Conservation (phyloP, 352 stramenopile species). For the Phytophthora megakarya region DNA sequence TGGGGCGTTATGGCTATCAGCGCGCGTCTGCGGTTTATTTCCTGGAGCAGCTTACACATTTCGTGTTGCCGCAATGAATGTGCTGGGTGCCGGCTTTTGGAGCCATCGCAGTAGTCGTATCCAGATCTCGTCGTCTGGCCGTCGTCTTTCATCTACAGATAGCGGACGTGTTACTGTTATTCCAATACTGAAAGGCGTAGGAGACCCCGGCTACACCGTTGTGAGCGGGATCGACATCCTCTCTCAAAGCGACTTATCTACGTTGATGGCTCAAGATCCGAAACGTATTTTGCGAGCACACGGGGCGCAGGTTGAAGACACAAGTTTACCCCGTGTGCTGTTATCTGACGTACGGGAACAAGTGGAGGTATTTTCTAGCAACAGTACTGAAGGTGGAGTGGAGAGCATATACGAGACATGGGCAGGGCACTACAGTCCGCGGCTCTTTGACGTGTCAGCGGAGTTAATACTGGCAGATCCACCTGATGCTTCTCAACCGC, state of each 20-base stretch:
- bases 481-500: slow-evolving; percentile 50
- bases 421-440: slow-evolving; percentile 69
- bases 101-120: slow-evolving; percentile 48
- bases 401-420: slow-evolving; percentile 58
- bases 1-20: slow-evolving; percentile 37
- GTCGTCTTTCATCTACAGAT: slow-evolving; percentile 13
- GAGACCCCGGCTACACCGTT: slow-evolving; percentile 47
- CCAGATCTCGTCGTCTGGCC: background rate
- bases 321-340: slow-evolving; percentile 36
- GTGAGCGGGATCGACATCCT: slow-evolving; percentile 34
- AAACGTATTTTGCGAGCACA: slow-evolving; percentile 31
- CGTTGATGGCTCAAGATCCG: slow-evolving; percentile 28
- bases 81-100: slow-evolving; percentile 58
- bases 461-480: slow-evolving; percentile 72
- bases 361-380: slow-evolving; percentile 34
- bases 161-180: slow-evolving; percentile 18
- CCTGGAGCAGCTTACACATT: slow-evolving; percentile 50
- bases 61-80: slow-evolving; percentile 70
- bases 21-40: slow-evolving; percentile 54
- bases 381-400: slow-evolving; percentile 13
- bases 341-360: slow-evolving; percentile 67
- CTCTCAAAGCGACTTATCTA: slow-evolving; percentile 34
- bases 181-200: slow-evolving; percentile 52
- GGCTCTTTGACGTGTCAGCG: slow-evolving; percentile 66
- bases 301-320: slow-evolving; percentile 23